Percentiles rank a stretch among this genome's conserved stretches.
phyloP scores from a whole-genome alignment of 1,284 basidiomycete genomes.

The Volvariella volvacea region DNA sequence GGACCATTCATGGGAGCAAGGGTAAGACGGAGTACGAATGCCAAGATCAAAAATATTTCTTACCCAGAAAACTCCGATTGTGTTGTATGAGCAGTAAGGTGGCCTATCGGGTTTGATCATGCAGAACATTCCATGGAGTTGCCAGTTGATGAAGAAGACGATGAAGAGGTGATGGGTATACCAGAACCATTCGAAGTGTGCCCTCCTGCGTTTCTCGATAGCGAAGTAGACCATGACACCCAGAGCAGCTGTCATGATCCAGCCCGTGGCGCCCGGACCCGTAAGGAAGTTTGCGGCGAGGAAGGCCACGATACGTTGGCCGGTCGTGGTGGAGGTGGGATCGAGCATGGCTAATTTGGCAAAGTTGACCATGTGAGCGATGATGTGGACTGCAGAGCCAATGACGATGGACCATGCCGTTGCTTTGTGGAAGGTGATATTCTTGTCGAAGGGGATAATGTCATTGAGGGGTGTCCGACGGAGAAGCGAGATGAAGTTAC shows the following conservation, averaged over 20 bases:
- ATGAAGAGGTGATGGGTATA: slow-evolving; percentile 87
- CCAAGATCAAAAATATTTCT: slow-evolving; percentile 15
- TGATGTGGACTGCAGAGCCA: slow-evolving; percentile 65
- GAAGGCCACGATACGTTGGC: slow-evolving; percentile 59
- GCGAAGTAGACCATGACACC: slow-evolving; percentile 79
- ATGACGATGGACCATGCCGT: slow-evolving; percentile 83
- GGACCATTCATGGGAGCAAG: slow-evolving; percentile 4
- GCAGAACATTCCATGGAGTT: slow-evolving; percentile 92
- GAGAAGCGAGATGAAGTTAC: slow-evolving; percentile 83
- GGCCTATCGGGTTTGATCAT: slow-evolving; percentile 87
- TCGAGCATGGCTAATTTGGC: slow-evolving; percentile 57
- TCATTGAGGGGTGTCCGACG: slow-evolving; percentile 77
- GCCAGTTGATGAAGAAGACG: slow-evolving; percentile 86
- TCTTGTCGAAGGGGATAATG: slow-evolving; percentile 87
- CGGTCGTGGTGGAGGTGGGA: slow-evolving; percentile 42
- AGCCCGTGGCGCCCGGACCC: slow-evolving; percentile 86
- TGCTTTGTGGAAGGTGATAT: slow-evolving; percentile 82
- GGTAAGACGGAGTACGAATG: slow-evolving; percentile 11
- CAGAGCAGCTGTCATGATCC: slow-evolving; percentile 78
- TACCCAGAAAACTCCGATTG: slow-evolving; percentile 91
- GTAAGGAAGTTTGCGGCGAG: slow-evolving; percentile 74
- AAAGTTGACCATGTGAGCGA: slow-evolving; percentile 80
- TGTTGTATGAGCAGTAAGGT: slow-evolving; percentile 77
- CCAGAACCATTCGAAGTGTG: slow-evolving; percentile 83
- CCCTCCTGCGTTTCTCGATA: slow-evolving; percentile 67